Conservation (phyloP, 192 early-diverging fungal genomes). For the Linderina pennispora region DNA sequence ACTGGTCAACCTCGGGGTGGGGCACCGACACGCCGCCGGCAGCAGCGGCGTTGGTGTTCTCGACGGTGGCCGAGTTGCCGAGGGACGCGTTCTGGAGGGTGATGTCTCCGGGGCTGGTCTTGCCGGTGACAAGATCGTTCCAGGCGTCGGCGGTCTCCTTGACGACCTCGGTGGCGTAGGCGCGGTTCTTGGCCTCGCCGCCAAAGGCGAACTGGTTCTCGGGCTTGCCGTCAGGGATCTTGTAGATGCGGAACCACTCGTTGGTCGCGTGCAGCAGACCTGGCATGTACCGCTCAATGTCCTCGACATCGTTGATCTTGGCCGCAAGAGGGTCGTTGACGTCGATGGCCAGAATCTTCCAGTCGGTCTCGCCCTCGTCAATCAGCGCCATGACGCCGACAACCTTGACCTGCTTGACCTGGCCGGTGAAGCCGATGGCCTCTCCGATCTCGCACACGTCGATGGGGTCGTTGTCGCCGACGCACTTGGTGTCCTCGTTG, state of each 20-base stretch:
- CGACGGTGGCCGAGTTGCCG: slow-evolving; percentile 67
- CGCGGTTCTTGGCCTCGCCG: slow-evolving; percentile 76
- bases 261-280: slow-evolving; percentile 94
- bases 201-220: slow-evolving; percentile 99
- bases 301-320: slow-evolving; percentile 98
- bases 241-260: slow-evolving; percentile 99
- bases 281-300: slow-evolving; percentile 96
- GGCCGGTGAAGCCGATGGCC: slow-evolving; percentile 81
- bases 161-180: slow-evolving; percentile 85
- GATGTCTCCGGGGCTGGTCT: slow-evolving; percentile 71
- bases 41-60: slow-evolving; percentile 48
- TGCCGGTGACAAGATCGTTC: slow-evolving; percentile 71
- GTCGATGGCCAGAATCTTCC: slow-evolving; percentile 99
- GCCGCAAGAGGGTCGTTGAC: slow-evolving; percentile 93
- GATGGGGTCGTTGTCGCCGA: slow-evolving; percentile 96
- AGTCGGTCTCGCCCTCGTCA: slow-evolving; percentile 99
- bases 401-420: slow-evolving; percentile 99
- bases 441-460: slow-evolving; percentile 99
- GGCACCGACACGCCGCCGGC: slow-evolving; percentile 47
- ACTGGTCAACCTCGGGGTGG: slow-evolving; percentile 29
- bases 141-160: slow-evolving; percentile 93
- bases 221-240: slow-evolving; percentile 99
- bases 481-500: slow-evolving; percentile 91
- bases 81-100: slow-evolving; percentile 61
- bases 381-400: slow-evolving; percentile 98